These are phyloP conservation scores for Talaromyces sp. DNA, from an alignment of 2,329 filamentous ascomycete species.

Conservation along the genomic window DNA sequence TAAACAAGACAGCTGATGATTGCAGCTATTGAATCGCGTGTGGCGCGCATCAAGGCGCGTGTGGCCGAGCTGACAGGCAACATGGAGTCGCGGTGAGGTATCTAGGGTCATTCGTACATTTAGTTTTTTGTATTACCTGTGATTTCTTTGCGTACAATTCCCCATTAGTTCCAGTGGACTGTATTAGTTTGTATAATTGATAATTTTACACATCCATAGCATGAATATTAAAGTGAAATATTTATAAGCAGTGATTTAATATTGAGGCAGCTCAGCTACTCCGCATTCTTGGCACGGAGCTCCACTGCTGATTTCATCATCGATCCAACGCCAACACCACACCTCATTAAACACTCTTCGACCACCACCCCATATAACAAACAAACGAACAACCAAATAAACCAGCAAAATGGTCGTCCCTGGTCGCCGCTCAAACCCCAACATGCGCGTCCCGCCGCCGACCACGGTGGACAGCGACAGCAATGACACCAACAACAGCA, in stretches of 20 bases:
- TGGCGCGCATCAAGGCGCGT: constrained; percentile 94
- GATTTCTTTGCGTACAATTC: neutral
- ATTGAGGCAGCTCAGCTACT: neutral
- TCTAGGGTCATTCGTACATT: constrained; percentile 13
- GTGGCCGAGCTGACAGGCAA: constrained; percentile 89
- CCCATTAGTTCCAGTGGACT: neutral
- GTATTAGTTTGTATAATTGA: neutral
- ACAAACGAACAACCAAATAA: neutral
- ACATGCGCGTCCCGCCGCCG: constrained; percentile 1
- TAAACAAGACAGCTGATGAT: neutral
- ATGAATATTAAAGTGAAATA: no score
- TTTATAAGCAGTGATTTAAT: no score
- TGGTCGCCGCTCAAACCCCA: constrained; percentile 7
- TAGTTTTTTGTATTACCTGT: constrained; percentile 10
- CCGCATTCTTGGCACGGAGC: neutral
- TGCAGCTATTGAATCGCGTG: constrained; percentile 85
- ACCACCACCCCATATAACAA: neutral
- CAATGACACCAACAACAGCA: neutral
- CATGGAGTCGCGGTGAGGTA: constrained; percentile 52
- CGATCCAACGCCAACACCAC: neutral
- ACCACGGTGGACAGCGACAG: neutral
- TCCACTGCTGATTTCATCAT: neutral
- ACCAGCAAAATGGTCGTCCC: constrained; percentile 7
- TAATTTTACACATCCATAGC: no score
- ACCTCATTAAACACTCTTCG: no score